Base-by-base conservation (phyloP, 1,284 basidiomycete genomes). In the Fomitopsis betulina region DNA sequence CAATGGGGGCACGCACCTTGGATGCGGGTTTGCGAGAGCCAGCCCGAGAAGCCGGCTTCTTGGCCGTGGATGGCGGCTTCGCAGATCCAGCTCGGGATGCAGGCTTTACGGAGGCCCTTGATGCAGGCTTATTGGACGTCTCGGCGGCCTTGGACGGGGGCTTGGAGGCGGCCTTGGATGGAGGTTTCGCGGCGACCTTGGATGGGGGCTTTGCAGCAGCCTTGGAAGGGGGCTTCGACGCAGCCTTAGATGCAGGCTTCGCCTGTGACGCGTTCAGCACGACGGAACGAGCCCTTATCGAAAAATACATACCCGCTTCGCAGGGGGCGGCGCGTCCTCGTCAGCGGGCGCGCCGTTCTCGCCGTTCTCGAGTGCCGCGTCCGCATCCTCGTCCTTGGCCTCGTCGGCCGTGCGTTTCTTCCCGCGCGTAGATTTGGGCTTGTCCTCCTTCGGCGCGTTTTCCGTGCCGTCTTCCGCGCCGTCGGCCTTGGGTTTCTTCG, bases 361-460 rank as follows among this genome's bases (percentile, higher is more conserved):
- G 40, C 67, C 68, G 27, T 70, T 66, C 49, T 60, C 50, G 30
- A 65, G 63, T 19, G 65, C 65, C 50, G 63, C 65, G 19, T 69
- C 65, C 50, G 63, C 65, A 19, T 69, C 67, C 12, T 72, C 73
- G 15, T 65, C 72, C 23, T 68, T 67, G 37, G 69, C 73, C 54
- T 71, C 72, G 50, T 68, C 65, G 37, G 72, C 73, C 13, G 71
- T 71, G 35, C 86, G 80, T 72, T 89, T 88, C 70, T 75, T 81
- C 25, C 84, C 80, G 62, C 77, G 76, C 42, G 78, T 62, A 32
- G 82, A 76, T 70, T 86, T 87, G 35, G 83, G 81, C 64, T 87
- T 86, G 58, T 57, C 55, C 21, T 61, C 61, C 10, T 60, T 62
- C 56, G 35, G 35, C 12, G 65, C 56, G 19, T 60, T 53, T 3